Conservation (phyloP, 768 basidiomycete species). For the Glaciozyma martinii region DNA sequence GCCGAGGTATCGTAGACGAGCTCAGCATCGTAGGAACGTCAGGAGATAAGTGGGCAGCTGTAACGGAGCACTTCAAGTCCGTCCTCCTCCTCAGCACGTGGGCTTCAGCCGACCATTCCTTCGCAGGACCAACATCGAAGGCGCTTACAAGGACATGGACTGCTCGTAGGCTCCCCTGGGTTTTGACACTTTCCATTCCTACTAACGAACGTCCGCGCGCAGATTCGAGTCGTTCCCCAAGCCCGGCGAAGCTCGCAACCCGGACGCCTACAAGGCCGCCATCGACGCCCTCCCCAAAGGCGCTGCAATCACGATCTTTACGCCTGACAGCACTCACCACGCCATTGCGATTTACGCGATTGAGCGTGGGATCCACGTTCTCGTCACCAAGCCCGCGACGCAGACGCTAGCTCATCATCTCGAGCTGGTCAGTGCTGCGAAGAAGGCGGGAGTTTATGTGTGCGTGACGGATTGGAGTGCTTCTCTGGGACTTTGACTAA, state of each 20-base stretch:
- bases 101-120: not conserved
- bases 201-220: not conserved
- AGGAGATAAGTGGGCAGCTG: not conserved
- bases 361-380: constrained; percentile 72
- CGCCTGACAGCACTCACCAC: constrained; percentile 2
- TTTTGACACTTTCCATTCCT: not conserved
- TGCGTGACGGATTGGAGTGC: constrained; percentile 51
- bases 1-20: constrained; percentile 3
- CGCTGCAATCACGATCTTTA: constrained; percentile 80
- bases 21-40: constrained; percentile 1
- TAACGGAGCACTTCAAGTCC: constrained; percentile 1
- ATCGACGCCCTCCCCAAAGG: constrained; percentile 69
- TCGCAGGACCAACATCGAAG: constrained; percentile 3
- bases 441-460: constrained; percentile 57
- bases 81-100: not conserved
- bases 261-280: constrained; percentile 52
- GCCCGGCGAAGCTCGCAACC: not conserved
- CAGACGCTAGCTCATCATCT: constrained; percentile 76
- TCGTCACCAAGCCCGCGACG: constrained; percentile 87
- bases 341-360: constrained; percentile 54
- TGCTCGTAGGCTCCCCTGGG: not conserved
- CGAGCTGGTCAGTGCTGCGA: constrained; percentile 64
- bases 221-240: not conserved
- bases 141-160: constrained; percentile 11
- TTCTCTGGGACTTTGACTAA: not conserved